Evolutionary conservation across 1,284 basidiomycete species (phyloP), one percentile per base, ranked within the genome.

Genomic region (Pisolithus thermaeus): DNA sequence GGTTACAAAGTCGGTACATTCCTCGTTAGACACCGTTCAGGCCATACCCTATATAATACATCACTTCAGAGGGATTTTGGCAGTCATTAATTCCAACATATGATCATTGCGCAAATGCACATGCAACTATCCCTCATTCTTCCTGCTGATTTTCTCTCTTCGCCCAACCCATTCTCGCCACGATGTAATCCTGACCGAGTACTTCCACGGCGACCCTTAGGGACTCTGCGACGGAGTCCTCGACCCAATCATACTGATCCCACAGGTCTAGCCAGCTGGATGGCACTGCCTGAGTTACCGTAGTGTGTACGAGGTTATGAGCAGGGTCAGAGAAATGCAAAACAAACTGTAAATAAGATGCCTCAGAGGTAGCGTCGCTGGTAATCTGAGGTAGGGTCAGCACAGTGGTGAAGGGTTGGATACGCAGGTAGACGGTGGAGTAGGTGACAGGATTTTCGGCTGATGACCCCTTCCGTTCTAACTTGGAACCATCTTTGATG

Each of bases 161-260:
- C 25, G 67, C 72, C 82, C 89, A 92, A 0, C 89, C 83, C 90
- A 92, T 92, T 52, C 90, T 72, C 38, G 80, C 76, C 27, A 83
- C 87, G 18, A 92, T 75, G 65, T 92, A 92, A 59, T 95, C 90
- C 67, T 96, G 92, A 0, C 91, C 92, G 53, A 94, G 71, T 20
- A 92, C 81, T 69, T 95, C 92, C 22, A 93, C 80, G 6, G 86
- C 87, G 5, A 91, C 76, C 52, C 89, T 74, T 53, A 97, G 72
- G 0, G 84, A 79, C 61, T 96, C 94, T 1, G 93, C 93, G 52
- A 96, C 80, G 25, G 88, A 70, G 65, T 97, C 92, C 70, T 97
- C 95, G 4, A 97, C 92, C 95, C 95, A 97, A 48, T 95, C 91
- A 64, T 92, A 90, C 55, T 88, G 81, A 65, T 96, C 93, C 81